Conservation (phyloP, 2,329 filamentous ascomycete genomes). For the Teratosphaeria epicoccoides region DNA sequence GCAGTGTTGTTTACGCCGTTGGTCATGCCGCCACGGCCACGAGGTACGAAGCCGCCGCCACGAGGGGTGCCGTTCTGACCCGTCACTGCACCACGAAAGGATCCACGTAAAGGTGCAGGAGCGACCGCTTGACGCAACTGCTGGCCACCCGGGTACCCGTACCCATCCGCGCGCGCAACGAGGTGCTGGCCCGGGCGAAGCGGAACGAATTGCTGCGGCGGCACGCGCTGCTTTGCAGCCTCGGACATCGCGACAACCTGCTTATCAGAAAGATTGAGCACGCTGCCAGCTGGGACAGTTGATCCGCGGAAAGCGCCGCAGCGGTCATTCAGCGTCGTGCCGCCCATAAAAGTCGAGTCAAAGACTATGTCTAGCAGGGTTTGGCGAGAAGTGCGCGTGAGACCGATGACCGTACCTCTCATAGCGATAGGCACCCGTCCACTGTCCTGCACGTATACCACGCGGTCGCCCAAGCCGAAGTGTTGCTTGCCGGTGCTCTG, state of each 20-base stretch:
- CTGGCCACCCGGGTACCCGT: slow-evolving; percentile 45
- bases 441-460: slow-evolving; percentile 85
- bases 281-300: slow-evolving; percentile 76
- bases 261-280: slow-evolving; percentile 73
- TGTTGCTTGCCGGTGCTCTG: slow-evolving; percentile 76
- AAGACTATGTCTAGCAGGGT: slow-evolving; percentile 85
- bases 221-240: slow-evolving; percentile 19
- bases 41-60: slow-evolving; percentile 19
- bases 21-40: slow-evolving; percentile 27
- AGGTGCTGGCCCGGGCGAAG: slow-evolving; percentile 17
- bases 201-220: slow-evolving; percentile 15
- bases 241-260: slow-evolving; percentile 59
- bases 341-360: slow-evolving; percentile 93
- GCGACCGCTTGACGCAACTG: slow-evolving; percentile 48
- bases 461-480: slow-evolving; percentile 77
- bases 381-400: slow-evolving; percentile 75
- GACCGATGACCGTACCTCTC: slow-evolving; percentile 85
- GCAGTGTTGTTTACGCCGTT: slow-evolving; percentile 8
- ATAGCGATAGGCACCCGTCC: slow-evolving; percentile 91
- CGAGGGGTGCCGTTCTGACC: slow-evolving; percentile 31
- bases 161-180: slow-evolving; percentile 28
- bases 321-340: slow-evolving; percentile 78
- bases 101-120: slow-evolving; percentile 49
- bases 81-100: slow-evolving; percentile 47
- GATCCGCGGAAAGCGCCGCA: slow-evolving; percentile 90